Evolutionary conservation across 1,284 basidiomycete species (phyloP).

Genomic region (Moesziomyces sp.): DNA sequence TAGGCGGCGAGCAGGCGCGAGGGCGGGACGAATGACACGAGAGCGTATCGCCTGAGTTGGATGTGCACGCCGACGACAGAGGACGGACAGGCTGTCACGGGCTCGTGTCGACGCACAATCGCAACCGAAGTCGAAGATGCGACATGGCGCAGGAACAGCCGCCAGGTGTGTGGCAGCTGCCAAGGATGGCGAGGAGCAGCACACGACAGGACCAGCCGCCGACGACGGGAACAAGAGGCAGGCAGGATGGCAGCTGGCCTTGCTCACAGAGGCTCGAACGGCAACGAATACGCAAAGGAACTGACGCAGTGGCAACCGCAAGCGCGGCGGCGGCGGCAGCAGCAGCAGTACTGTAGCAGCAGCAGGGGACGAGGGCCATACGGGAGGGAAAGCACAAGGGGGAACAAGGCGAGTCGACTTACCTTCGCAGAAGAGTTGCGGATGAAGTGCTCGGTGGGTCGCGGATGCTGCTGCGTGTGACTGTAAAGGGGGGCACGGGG

Average conservation of each 20-base stretch:
- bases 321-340: neutral
- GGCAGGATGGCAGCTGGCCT: neutral
- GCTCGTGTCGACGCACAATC: neutral
- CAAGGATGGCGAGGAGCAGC: neutral
- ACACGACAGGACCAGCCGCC: too few relatives aligned
- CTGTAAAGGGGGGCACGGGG: slow-evolving; percentile 17
- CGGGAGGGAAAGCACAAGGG: slow-evolving; percentile 12
- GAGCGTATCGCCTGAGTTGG: neutral
- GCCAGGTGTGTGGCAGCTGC: neutral
- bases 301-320: neutral
- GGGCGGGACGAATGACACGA: neutral
- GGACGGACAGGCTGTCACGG: neutral
- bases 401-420: slow-evolving; percentile 18
- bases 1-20: neutral
- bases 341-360: slow-evolving; percentile 5
- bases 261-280: neutral
- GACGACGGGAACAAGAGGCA: too few relatives aligned
- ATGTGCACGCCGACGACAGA: neutral
- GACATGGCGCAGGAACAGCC: neutral
- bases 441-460: slow-evolving; percentile 39
- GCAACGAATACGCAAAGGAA: neutral
- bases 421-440: slow-evolving; percentile 17
- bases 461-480: slow-evolving; percentile 22
- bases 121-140: neutral
- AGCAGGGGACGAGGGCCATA: neutral